phyloP scores from a whole-genome alignment of 176 grass and related monocot genomes.

The Saccharum spontaneum region DNA sequence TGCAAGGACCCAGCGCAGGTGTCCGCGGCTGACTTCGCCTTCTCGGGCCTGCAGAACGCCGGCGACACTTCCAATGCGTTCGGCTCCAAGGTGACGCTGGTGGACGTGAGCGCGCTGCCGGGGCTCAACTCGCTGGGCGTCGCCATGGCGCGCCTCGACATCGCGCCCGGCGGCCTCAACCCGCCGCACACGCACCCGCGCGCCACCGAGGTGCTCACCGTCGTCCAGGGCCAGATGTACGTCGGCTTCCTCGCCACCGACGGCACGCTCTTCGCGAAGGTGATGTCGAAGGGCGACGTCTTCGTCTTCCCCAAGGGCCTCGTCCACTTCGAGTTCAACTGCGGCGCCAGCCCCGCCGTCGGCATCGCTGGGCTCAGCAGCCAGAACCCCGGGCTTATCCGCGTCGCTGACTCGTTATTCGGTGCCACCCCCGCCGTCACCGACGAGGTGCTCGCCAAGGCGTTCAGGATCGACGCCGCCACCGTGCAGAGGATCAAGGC shows the following conservation, averaged over 20 bases:
- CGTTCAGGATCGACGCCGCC: constrained; percentile 10
- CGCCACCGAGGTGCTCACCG: constrained; percentile 48
- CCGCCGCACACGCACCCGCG: constrained; percentile 56
- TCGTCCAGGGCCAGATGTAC: constrained; percentile 43
- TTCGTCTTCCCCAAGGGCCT: constrained; percentile 52
- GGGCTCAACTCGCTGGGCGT: constrained; percentile 53
- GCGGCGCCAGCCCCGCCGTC: background rate
- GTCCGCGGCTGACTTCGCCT: constrained; percentile 14
- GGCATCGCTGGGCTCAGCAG: constrained; percentile 37
- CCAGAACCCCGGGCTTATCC: constrained; percentile 39
- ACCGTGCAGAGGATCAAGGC: constrained; percentile 30
- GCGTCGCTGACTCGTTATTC: constrained; percentile 40
- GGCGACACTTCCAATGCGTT: constrained; percentile 44
- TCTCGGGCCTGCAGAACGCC: constrained; percentile 28
- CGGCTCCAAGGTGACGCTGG: constrained; percentile 44
- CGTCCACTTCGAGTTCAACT: constrained; percentile 49
- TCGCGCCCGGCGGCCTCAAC: constrained; percentile 38
- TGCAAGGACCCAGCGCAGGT: constrained; percentile 44
- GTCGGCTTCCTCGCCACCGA: constrained; percentile 41
- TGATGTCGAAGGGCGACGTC: constrained; percentile 15
- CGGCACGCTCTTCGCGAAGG: constrained; percentile 23
- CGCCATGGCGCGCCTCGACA: constrained; percentile 45
- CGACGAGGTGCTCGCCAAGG: constrained; percentile 43
- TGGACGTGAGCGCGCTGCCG: background rate
- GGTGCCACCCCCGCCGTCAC: constrained; percentile 21